Evolutionary conservation across 176 grass and related monocot genomes (phyloP), one percentile per base, ranked within the genome.

Genomic region (Neostapfia colusana): DNA sequence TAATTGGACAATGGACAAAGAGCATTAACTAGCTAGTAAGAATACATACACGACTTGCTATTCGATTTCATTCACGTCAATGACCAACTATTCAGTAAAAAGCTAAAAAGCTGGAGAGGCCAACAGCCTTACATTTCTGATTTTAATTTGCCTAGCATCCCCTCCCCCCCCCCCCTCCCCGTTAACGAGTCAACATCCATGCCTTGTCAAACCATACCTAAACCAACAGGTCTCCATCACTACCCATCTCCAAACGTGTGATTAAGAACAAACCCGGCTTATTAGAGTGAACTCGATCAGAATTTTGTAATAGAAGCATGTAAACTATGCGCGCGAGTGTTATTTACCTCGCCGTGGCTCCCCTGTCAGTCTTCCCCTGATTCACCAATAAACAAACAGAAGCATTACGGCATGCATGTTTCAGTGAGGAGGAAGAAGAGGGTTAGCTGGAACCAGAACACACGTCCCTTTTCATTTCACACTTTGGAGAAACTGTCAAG

Each of bases 161-260:
- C 67, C 80, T n/a, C n/a, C n/a, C n/a, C n/a, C n/a, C n/a, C n/a
- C n/a, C n/a, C n/a, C n/a, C n/a, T n/a, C 45, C 16, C 82, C 81
- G 86, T 93, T 81, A 75, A 63, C 21, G 53, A 72, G 90, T 92
- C 90, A 75, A 75, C 90, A 89, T 89, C 83, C 61, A 69, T 89
- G 77, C 77, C 67, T 93, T 81, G 83, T 89, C 86, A 84, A 81
- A 76, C 27, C 39, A 60, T 55, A 89, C 90, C 80, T 89, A 89
- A 89, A 84, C 65, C 76, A 40, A 76, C 67, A 54, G 55, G 25
- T 11, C 18, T 63, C 62, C 55, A 80, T 61, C 76, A 72, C 80
- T 79, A 78, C 75, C 78, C 54, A 37, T 81, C 81, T 78, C 83
- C 49, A 50, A 57, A 60, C 17, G 69, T 11, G 24, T 38, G 61